Evolutionary conservation across 2,329 filamentous ascomycete genomes (phyloP).

Genomic region (Graphium sp.): DNA sequence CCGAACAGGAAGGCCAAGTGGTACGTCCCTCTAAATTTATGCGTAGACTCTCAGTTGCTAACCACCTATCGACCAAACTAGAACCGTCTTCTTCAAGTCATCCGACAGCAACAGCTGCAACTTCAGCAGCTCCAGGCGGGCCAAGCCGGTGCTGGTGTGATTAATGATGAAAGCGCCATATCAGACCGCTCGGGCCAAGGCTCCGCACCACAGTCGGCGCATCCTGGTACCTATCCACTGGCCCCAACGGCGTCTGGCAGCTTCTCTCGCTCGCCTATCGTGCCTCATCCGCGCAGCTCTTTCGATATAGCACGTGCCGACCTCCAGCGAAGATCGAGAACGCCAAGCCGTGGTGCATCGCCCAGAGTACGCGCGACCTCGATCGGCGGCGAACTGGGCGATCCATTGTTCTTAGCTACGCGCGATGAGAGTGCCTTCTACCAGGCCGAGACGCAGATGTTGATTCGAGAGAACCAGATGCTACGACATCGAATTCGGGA

Average conservation of each 20-base stretch:
- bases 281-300: constrained; percentile 35
- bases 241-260: constrained; percentile 18
- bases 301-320: constrained; percentile 41
- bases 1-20: constrained; percentile 65
- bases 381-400: constrained; percentile 40
- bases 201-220: constrained; percentile 16
- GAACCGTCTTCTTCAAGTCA: constrained; percentile 65
- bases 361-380: constrained; percentile 39
- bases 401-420: constrained; percentile 40
- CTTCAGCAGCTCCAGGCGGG: constrained; percentile 40
- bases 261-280: constrained; percentile 31
- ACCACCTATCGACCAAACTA: constrained; percentile 12
- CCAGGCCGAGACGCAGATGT: constrained; percentile 64
- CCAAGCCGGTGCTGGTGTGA: constrained; percentile 20
- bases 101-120: constrained; percentile 58
- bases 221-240: constrained; percentile 8
- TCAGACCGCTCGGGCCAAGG: constrained; percentile 25
- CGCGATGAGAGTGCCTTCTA: constrained; percentile 66
- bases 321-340: constrained; percentile 35
- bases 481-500: constrained; percentile 58
- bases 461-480: constrained; percentile 72
- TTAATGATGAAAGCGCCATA: constrained; percentile 32
- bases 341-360: constrained; percentile 38
- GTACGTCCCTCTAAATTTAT: constrained; percentile 21
- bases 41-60: not conserved